Percentiles rank a stretch among this genome's conserved stretches.
These are phyloP conservation scores for Prototheca stagnorum DNA, from an alignment of 163 green algal species.

Conservation along the genomic window DNA sequence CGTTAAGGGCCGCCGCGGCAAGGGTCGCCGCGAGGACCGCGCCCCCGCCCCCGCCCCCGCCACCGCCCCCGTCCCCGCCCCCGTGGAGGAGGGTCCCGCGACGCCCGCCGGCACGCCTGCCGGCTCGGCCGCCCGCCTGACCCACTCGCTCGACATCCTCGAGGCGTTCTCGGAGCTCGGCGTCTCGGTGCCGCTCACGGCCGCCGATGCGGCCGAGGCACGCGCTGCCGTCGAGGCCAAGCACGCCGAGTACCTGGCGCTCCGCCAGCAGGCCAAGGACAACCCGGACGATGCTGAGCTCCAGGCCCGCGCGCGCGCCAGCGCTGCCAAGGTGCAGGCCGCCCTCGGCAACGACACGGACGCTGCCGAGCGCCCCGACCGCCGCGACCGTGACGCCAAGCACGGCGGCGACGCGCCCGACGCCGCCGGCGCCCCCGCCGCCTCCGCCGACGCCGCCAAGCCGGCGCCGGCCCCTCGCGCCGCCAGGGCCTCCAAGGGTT, in stretches of 20 bases:
- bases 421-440: not conserved
- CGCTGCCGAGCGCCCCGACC: too few species aligned
- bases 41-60: too few species aligned
- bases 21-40: not conserved
- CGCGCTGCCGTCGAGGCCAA: slow-evolving; percentile 12
- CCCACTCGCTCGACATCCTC: slow-evolving; percentile 22
- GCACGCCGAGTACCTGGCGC: slow-evolving; percentile 15
- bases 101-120: not conserved
- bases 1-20: slow-evolving; percentile 5
- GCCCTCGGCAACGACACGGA: too few species aligned
- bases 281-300: not conserved
- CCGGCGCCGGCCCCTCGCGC: not conserved
- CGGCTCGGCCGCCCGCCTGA: not conserved
- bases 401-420: not conserved
- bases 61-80: not conserved
- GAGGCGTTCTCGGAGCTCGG: slow-evolving; percentile 20
- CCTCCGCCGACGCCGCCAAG: not conserved
- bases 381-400: too few species aligned
- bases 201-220: slow-evolving; percentile 3
- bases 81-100: not conserved
- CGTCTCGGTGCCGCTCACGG: slow-evolving; percentile 15
- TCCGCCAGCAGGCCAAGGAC: slow-evolving; percentile 8
- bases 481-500: slow-evolving; percentile 4
- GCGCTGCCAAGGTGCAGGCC: too few species aligned
- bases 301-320: too few species aligned